These are phyloP conservation scores for Yarrowia bubula DNA, from an alignment of 805 yeast genomes.

Conservation along the genomic window DNA sequence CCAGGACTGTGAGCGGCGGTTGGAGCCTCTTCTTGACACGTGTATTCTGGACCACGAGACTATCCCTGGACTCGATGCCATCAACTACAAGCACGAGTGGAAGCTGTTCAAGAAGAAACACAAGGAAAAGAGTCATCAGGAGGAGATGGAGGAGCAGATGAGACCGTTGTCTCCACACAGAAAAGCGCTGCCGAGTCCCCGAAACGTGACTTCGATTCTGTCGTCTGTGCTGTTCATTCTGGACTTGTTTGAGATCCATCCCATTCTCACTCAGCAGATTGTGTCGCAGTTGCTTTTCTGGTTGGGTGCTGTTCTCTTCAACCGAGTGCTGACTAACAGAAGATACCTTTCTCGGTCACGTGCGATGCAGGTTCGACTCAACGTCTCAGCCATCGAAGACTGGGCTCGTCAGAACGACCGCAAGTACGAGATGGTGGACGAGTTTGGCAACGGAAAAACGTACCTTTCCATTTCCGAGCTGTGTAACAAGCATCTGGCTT, in stretches of 20 bases:
- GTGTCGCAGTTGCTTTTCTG: constrained; percentile 75
- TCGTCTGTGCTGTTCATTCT: constrained; percentile 86
- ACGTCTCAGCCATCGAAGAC: constrained; percentile 82
- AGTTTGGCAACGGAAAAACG: constrained; percentile 29
- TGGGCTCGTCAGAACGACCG: constrained; percentile 79
- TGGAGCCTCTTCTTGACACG: constrained; percentile 38
- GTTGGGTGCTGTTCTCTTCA: constrained; percentile 70
- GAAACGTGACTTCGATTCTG: constrained; percentile 76
- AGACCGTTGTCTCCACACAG: constrained; percentile 82
- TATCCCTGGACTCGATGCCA: constrained; percentile 76
- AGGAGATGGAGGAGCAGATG: constrained; percentile 69
- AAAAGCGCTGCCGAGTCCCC: constrained; percentile 85
- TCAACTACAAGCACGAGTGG: constrained; percentile 74
- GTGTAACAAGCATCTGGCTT: constrained; percentile 64
- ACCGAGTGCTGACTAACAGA: constrained; percentile 63
- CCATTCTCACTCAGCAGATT: constrained; percentile 73
- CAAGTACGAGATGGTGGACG: constrained; percentile 43
- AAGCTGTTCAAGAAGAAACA: constrained; percentile 54
- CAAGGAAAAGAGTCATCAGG: constrained; percentile 55
- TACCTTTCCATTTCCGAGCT: constrained; percentile 64
- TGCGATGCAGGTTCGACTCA: constrained; percentile 87
- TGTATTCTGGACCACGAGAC: constrained; percentile 64
- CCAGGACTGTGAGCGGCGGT: constrained; percentile 41
- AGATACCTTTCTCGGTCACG: constrained; percentile 73
- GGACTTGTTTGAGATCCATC: constrained; percentile 76